These are phyloP conservation scores for Paraleonurus japonicus DNA, from an alignment of 257 asterid genomes.

Conservation along the genomic window DNA sequence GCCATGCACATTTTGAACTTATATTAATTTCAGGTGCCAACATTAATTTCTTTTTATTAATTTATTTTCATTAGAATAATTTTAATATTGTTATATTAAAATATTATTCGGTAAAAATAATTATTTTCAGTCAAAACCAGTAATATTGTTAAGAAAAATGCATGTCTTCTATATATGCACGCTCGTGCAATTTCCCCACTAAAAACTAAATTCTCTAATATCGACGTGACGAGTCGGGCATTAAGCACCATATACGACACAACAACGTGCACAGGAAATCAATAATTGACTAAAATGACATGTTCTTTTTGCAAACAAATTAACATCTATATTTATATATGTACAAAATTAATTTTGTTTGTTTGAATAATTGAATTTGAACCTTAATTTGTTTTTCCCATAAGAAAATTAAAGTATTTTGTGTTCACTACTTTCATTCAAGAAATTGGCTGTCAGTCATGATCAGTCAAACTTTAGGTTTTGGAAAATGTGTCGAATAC, in stretches of 20 bases:
- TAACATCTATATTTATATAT: background rate
- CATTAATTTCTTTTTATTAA: no score
- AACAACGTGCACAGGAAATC: constrained; percentile 1
- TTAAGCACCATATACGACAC: constrained; percentile 14
- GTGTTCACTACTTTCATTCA: background rate
- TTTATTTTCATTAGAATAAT: no score
- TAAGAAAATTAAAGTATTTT: background rate
- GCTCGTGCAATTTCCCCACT: background rate
- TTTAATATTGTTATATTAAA: no score
- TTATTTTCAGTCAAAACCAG: no score
- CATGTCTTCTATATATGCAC: no score
- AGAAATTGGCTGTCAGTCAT: background rate
- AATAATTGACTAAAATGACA: background rate
- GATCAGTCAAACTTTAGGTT: constrained; percentile 16
- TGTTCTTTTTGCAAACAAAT: background rate
- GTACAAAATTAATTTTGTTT: background rate
- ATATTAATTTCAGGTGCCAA: no score
- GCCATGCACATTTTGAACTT: no score
- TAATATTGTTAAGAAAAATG: no score
- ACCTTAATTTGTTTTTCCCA: constrained; percentile 1
- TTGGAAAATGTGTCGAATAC: background rate
- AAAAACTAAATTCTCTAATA: background rate
- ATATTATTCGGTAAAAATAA: no score
- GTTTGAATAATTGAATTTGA: background rate
- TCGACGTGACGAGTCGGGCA: background rate